Evolutionary conservation across 257 asterid genomes (phyloP).

Genomic region (Capsicum pubescens): DNA sequence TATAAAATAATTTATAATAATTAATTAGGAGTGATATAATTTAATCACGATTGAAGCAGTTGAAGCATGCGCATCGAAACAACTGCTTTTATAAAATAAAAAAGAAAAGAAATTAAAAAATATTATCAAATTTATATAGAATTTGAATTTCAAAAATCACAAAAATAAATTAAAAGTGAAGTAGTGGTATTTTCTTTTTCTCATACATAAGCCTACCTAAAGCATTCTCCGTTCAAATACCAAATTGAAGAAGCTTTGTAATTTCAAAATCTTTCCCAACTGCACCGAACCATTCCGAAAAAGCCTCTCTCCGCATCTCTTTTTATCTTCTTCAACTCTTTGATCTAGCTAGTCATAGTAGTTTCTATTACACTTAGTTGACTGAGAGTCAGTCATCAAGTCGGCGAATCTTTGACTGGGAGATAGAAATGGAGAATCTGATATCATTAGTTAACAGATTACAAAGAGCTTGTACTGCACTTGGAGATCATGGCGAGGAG

Average conservation of each 20-base stretch:
- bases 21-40: no score
- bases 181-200: not conserved
- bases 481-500: slow-evolving; percentile 85
- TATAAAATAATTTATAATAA: no score
- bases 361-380: not conserved
- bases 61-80: no score
- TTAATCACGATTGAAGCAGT: no score
- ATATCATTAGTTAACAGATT: slow-evolving; percentile 69
- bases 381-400: not conserved
- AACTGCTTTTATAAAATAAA: no score
- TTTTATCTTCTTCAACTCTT: not conserved
- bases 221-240: not conserved
- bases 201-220: not conserved
- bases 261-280: slow-evolving; percentile 22
- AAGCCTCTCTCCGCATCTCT: not conserved
- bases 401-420: slow-evolving; percentile 13
- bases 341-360: not conserved
- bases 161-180: no score
- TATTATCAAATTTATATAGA: no score
- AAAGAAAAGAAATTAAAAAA: no score
- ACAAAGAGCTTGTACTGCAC: slow-evolving; percentile 87
- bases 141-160: no score
- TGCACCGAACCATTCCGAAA: not conserved
- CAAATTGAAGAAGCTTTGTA: not conserved
- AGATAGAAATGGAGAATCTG: slow-evolving; percentile 59